Evolutionary conservation across 306 rosid species (phyloP), one percentile per base, ranked within the genome.

Genomic region (Lupinus albus): DNA sequence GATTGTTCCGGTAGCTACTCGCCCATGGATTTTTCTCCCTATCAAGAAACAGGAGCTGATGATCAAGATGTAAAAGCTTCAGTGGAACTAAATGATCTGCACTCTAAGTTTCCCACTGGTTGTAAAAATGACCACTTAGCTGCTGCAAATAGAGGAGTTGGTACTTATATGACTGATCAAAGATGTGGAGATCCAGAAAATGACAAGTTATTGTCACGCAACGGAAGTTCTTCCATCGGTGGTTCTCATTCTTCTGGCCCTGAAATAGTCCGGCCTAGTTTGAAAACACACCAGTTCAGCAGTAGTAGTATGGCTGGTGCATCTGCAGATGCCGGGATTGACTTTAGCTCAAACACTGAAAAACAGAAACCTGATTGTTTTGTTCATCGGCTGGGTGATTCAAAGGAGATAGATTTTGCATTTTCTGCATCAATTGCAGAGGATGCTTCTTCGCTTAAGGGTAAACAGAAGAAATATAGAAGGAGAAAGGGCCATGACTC

Each of bases 21-120:
- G 8, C 98, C 97, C 17, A 90, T 90, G 97, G 97, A 90, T 73
- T 88, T 88, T 79, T 93, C 98, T 73, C 96, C 97, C 32, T 86
- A 84, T 67, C 88, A 76, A 61, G 97, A 83, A 82, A 79, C 73
- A 5, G 66, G 67, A 46, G 77, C 70, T 14, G 73, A 69, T 53
- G 83, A 71, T 81, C 79, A 80, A 61, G 61, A 67, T 77, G 64
- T 67, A 44, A 81, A 80, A 66, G 67, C 70, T 75, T 73, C 80
- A 38, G 70, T 51, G 20, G 59, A 50, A 61, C 75, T 79, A 30
- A 25, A 82, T 45, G 73, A 66, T 38, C 72, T 42, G 44, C 71
- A 71, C 41, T 62, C 87, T 61, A 46, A 76, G 32, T 67, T 68
- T 78, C 67, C 81, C n/a, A 50, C 74, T 39, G 76, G 61, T 65